Evolutionary conservation across 306 rosid genomes (phyloP).

Genomic region (cucumber (Cucumis sativus)): Cucumber_9930_V3 NC_026659.2:5069501-5070000

Average conservation of each 20-base stretch:
- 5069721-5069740: constrained; percentile 19
- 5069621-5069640: background rate
- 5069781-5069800: constrained; percentile 81
- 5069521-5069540: background rate
- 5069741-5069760: constrained; percentile 59
- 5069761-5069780: constrained; percentile 63
- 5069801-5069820: constrained; percentile 50
- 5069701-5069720: background rate
- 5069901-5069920: constrained; percentile 91
- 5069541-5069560: background rate
- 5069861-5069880: constrained; percentile 62
- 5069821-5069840: constrained; percentile 89
- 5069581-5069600: background rate
- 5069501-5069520: background rate
- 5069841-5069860: constrained; percentile 80
- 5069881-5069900: constrained; percentile 77
- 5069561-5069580: background rate
- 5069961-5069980: background rate
- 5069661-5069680: background rate
- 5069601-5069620: background rate
- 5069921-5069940: constrained; percentile 75
- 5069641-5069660: background rate
- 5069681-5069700: background rate
- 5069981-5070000: background rate
- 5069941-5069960: constrained; percentile 37